phyloP scores from a whole-genome alignment of 805 yeast species.

The Tanozyma kutaoensis region DNA sequence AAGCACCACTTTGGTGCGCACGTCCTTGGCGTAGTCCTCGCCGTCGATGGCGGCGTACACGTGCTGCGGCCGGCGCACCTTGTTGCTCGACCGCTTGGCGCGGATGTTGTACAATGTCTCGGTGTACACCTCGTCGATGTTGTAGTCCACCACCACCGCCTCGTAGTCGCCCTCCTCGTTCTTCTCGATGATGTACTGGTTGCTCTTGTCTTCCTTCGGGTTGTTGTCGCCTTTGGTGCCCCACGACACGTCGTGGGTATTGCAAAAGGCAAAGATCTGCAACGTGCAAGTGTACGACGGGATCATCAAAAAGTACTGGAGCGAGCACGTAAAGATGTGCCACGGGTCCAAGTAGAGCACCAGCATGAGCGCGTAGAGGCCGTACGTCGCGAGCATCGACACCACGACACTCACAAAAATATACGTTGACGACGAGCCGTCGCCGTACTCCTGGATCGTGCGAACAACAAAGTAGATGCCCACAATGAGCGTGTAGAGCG shows the following conservation, averaged over 20 bases:
- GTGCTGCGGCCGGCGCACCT: constrained; percentile 22
- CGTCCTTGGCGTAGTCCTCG: constrained; percentile 88
- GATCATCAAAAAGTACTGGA: constrained; percentile 78
- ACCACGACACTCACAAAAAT: constrained; percentile 68
- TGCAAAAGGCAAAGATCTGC: constrained; percentile 94
- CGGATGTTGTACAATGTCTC: constrained; percentile 62
- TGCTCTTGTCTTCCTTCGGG: constrained; percentile 47
- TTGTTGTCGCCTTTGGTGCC: constrained; percentile 94
- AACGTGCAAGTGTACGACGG: constrained; percentile 89
- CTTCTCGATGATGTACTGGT: constrained; percentile 71
- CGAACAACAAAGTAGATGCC: constrained; percentile 69
- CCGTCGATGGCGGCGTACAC: constrained; percentile 20
- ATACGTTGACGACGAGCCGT: constrained; percentile 27
- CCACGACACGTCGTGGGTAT: constrained; percentile 98
- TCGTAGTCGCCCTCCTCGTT: constrained; percentile 69
- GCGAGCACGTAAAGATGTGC: constrained; percentile 81
- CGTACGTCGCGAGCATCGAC: constrained; percentile 83
- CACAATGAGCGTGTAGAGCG: constrained; percentile 66
- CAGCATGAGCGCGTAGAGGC: constrained; percentile 74
- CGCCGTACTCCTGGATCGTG: constrained; percentile 30
- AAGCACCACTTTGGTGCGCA: constrained; percentile 90
- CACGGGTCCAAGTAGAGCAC: constrained; percentile 86
- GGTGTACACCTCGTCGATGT: constrained; percentile 72
- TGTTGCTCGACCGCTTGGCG: constrained; percentile 51
- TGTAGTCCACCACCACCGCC: constrained; percentile 71